Conservation (phyloP, 2,329 filamentous ascomycete species). For the Aciculosporium take region DNA sequence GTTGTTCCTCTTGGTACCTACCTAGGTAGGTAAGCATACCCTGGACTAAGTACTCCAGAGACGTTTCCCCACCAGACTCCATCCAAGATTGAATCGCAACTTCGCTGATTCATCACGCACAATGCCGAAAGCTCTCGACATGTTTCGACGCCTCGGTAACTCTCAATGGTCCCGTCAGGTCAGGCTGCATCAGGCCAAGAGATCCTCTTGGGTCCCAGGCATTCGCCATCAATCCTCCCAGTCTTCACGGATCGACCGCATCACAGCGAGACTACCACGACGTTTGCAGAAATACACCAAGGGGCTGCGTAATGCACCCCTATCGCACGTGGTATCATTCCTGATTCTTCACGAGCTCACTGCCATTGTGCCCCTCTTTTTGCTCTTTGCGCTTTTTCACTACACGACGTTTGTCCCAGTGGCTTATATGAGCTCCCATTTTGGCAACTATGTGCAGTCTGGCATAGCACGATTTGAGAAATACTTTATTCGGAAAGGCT, state of each 20-base stretch:
- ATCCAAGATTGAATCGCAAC: background rate
- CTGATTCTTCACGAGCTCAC: constrained; percentile 85
- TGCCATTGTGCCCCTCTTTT: constrained; percentile 65
- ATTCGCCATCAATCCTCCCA: constrained; percentile 16
- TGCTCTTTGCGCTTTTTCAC: constrained; percentile 65
- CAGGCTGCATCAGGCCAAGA: constrained; percentile 6
- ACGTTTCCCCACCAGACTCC: background rate
- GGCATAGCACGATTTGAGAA: constrained; percentile 61
- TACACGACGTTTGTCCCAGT: constrained; percentile 61
- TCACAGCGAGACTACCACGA: constrained; percentile 43
- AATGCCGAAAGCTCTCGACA: constrained; percentile 3
- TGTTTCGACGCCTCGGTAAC: constrained; percentile 13
- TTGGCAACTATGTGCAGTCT: constrained; percentile 37
- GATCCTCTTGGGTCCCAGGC: constrained; percentile 4
- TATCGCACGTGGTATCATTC: constrained; percentile 75
- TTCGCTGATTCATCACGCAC: background rate
- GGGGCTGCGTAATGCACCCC: constrained; percentile 59
- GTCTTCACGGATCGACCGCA: constrained; percentile 25
- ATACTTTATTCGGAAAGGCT: constrained; percentile 67
- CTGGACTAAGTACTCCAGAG: background rate
- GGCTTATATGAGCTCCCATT: constrained; percentile 33
- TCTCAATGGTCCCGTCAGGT: constrained; percentile 12
- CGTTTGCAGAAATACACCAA: constrained; percentile 56
- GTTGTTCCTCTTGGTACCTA: too few species aligned
- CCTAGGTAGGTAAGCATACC: too few species aligned